Base-by-base conservation (phyloP, 2,329 filamentous ascomycete genomes). In the Geosmithia putterillii region DNA sequence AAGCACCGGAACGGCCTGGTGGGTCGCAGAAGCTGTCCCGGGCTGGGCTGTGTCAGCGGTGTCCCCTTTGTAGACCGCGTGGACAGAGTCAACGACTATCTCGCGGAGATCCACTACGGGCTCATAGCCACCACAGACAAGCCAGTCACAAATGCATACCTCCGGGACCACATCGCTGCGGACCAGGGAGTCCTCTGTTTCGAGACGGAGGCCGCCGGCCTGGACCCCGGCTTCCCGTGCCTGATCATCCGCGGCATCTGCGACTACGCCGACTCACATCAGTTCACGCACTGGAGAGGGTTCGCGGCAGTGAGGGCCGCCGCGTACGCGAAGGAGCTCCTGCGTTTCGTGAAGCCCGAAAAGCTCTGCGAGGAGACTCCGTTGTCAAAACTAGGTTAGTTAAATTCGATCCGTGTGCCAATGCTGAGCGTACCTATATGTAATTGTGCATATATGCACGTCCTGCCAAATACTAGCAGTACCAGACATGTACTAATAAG, bases 191-290 rank as follows among this genome's bases (percentile, higher is more conserved):
- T 50, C 15, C 32, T 50, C 8, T 51, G 50, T 38, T 49, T 46
- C 25, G 54, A 44, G 23, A 44, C 23, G 43, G 43, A 44, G 23
- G 53, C 43, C 5, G 43, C 43, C n/a, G 43, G 43, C 0, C 23
- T 54, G 1, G 46, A 47, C 37, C 42, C 47, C 6, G 42, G 43
- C 1, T 48, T 58, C 8, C 54, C 52, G 0, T 43, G 41, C 32
- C 43, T 60, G 5, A 52, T 57, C 7, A 52, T 60, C 38, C 51
- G 54, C 8, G 58, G 58, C 1, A 56, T 61, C 35, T 59, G 51
- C 46, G 55, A 60, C 47, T 61, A 60, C 37, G 47, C 57, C 1
- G 58, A 60, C 42, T 49, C 52, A 4, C 52, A 56, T 38, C 57
- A 58, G 41, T 53, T 52, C 38, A 48, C 54, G 4, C 39, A 25